Conservation (phyloP, 495 filamentous ascomycete genomes). For the Podospora australis region DNA sequence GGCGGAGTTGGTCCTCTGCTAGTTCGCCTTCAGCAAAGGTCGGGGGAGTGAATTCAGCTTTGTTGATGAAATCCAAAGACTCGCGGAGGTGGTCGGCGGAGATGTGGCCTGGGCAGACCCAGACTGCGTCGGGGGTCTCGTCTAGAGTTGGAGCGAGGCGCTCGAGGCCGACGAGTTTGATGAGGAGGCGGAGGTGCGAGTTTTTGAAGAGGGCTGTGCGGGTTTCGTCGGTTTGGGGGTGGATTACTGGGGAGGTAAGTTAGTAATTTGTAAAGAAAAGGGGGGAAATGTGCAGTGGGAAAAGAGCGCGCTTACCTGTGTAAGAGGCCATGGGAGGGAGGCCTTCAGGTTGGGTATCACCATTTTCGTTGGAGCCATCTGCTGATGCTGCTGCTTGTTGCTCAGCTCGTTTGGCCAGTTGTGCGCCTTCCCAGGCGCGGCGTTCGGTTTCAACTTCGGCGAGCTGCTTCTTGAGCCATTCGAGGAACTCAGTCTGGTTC, state of each 20-base stretch:
- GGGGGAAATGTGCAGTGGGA: not conserved
- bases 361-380: constrained; percentile 12
- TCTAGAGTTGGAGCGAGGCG: constrained; percentile 57
- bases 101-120: constrained; percentile 68
- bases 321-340: constrained; percentile 32
- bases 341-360: constrained; percentile 31
- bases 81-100: constrained; percentile 57
- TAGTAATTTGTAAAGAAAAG: constrained; percentile 1
- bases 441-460: constrained; percentile 63
- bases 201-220: constrained; percentile 79
- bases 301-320: constrained; percentile 38
- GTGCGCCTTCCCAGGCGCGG: constrained; percentile 69
- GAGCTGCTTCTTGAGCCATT: constrained; percentile 73
- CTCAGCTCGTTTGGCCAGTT: constrained; percentile 57
- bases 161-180: constrained; percentile 68
- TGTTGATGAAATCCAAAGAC: constrained; percentile 54
- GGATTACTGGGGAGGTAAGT: constrained; percentile 46
- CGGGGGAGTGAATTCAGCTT: constrained; percentile 65
- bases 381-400: no score
- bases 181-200: constrained; percentile 79
- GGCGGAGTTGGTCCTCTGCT: constrained; percentile 69
- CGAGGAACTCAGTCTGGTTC: constrained; percentile 63
- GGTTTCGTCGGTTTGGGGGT: constrained; percentile 59
- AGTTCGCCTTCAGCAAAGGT: constrained; percentile 60
- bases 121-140: constrained; percentile 62